Conservation (phyloP, 768 basidiomycete species). For the Collybia sordida region DNA sequence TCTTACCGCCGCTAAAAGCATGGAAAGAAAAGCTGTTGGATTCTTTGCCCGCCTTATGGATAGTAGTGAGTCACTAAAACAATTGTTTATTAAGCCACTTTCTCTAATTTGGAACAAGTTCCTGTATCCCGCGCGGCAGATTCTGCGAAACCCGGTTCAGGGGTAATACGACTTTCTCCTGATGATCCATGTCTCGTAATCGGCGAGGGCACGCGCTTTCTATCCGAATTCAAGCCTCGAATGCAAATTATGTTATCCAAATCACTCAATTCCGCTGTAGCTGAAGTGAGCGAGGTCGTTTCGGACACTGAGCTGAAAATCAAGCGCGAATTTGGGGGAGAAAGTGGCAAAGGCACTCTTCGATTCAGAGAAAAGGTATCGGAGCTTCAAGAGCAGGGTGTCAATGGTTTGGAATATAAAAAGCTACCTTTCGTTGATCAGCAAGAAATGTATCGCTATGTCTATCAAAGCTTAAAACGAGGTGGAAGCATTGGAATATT, state of each 20-base stretch:
- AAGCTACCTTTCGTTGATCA: slow-evolving; percentile 89
- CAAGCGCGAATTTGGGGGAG: slow-evolving; percentile 86
- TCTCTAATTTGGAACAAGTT: slow-evolving; percentile 57
- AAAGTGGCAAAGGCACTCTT: slow-evolving; percentile 70
- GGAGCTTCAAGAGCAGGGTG: slow-evolving; percentile 55
- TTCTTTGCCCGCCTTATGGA: slow-evolving; percentile 82
- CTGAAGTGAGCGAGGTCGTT: slow-evolving; percentile 85
- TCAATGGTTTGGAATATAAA: slow-evolving; percentile 75
- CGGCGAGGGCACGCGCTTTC: slow-evolving; percentile 82
- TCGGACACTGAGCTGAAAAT: slow-evolving; percentile 84
- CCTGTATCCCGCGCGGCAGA: slow-evolving; percentile 94
- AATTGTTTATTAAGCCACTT: too few relatives aligned
- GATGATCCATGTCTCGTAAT: slow-evolving; percentile 80
- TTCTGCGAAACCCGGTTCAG: slow-evolving; percentile 71
- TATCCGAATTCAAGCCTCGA: slow-evolving; percentile 65
- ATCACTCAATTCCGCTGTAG: slow-evolving; percentile 68
- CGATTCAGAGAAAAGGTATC: slow-evolving; percentile 66
- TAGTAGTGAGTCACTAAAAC: slow-evolving; percentile 68
- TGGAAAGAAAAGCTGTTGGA: slow-evolving; percentile 78
- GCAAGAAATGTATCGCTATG: slow-evolving; percentile 90
- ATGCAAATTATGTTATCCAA: slow-evolving; percentile 91
- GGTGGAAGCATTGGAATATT: slow-evolving; percentile 96
- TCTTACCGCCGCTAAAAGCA: slow-evolving; percentile 86
- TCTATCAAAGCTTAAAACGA: slow-evolving; percentile 82
- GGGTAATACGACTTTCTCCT: slow-evolving; percentile 66